These are phyloP conservation scores for Phragmites australis DNA, from an alignment of 176 grass and related monocot genomes.

Conservation along the genomic window DNA sequence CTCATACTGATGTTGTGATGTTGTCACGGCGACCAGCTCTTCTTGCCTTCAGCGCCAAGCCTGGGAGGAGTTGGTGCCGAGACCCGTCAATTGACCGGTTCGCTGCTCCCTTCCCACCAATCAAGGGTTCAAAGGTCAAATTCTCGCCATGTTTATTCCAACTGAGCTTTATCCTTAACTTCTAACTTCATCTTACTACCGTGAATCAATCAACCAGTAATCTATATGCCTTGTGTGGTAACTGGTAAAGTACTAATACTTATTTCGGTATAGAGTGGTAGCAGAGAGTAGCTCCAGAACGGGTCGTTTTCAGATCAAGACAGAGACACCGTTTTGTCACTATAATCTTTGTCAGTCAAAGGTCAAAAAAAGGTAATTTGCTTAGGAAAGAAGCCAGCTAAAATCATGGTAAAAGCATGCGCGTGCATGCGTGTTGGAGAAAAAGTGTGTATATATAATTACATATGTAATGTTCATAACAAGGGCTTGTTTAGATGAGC, in stretches of 20 bases:
- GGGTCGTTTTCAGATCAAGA: too few relatives aligned
- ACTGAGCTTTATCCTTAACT: neutral
- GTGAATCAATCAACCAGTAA: neutral
- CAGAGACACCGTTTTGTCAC: neutral
- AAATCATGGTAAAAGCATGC: neutral
- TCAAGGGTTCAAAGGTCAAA: slow-evolving; percentile 2
- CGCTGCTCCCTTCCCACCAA: neutral
- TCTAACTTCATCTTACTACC: neutral
- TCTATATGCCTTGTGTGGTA: neutral
- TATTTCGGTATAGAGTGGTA: too few relatives aligned
- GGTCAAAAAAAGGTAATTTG: neutral
- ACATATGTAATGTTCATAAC: too few relatives aligned
- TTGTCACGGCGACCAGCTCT: neutral
- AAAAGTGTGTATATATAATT: neutral
- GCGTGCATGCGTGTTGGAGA: neutral
- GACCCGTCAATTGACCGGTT: neutral
- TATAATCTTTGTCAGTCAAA: neutral
- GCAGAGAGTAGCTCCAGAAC: too few relatives aligned
- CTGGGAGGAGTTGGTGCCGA: neutral
- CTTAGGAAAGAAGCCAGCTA: neutral
- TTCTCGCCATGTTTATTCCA: neutral
- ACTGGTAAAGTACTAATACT: neutral
- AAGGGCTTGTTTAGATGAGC: neutral
- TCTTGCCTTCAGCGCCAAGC: slow-evolving; percentile 21
- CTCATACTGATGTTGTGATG: neutral